Evolutionary conservation across 2,329 filamentous ascomycete species (phyloP), one percentile per base, ranked within the genome.

Genomic region (Claviceps fusiformis): DNA sequence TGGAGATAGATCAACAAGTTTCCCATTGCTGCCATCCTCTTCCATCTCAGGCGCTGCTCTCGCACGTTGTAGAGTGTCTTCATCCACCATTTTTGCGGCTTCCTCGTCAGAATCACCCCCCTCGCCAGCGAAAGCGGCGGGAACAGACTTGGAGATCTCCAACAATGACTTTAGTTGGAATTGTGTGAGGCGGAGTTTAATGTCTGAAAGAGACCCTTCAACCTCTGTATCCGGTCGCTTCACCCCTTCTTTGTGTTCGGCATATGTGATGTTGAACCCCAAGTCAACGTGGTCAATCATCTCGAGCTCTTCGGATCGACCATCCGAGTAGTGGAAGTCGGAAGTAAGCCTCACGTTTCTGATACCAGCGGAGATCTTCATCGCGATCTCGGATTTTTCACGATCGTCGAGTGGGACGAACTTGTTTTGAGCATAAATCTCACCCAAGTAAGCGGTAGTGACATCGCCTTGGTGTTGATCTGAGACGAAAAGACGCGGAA

Each of bases 221-320:
- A 98, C 84, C 70, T 97, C 92, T 52, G 90, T 85, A 64, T 98
- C 92, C 0, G 93, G 93, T 44, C 92, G 81, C 64, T 93, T 85
- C 54, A 80, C 75, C 15, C 86, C 87, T 37, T 80, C 69, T 61
- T 82, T 83, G 66, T 98, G 93, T 65, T 97, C 92, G 0, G 91
- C 82, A 69, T 96, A 92, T 2, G 87, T 95, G 60, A 98, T 85
- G 58, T 87, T 88, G 71, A 98, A 96, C 50, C 87, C 88, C 29
- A 99, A 75, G 66, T 98, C 93, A 13, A 98, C 90, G 62, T 96
- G 90, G 64, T 98, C 91, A 62, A 99, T 95, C 74, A 99, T 86
- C 67, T 98, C 89, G 8, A 98, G 75, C 67, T 95, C 90, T 68
- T 98, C 93, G 0, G 82, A 81, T 55, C 80, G 71, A 39, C 83